Base-by-base conservation (phyloP, 192 early-diverging fungal genomes). In the Podochytrium sp. region DNA sequence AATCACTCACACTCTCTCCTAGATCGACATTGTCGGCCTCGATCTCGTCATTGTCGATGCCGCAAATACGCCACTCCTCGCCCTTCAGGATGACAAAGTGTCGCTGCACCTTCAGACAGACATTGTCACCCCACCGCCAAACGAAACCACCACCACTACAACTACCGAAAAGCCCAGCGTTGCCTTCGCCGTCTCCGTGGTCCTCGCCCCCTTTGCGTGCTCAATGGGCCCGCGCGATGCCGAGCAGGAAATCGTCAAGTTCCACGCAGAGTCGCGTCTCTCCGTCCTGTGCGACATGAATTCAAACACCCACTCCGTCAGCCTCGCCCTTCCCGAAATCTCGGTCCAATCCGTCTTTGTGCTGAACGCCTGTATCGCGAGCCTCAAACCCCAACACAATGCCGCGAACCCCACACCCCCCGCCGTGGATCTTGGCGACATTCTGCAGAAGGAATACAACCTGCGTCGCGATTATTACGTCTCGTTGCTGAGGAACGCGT, bases 401-500 rank as follows among this genome's bases (percentile, higher is more conserved):
- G 12, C 25, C 30, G 12, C 52, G 23, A 55, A 55, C 20, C 16
- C 7, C 12, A 7, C 52, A 7, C 23, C 23, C 7, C 7, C 10
- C 7, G 10, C 12, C 52, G 52, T 27, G 23, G 20, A 10, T 56
- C 32, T 71, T 56, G 41, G 29, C 0, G 66, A 51, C 3, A 12
- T 69, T 18, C 33, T 69, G 34, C 29, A 51, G 25, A 25, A 3
- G 2, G 69, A 71, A 60, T 71, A 71, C 37, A 18, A 7, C 18
- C 20, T 25, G 38, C 37, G 49, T 2, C 58, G 60, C 29, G 69
- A 71, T 23, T 71, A 42, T 39, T 71, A 71, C 37, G 47, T 71
- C n/a, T 71, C 69, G 5, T 32, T 71, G 33, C 33, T 71, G 18
- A 32, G 69, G n/a, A 47, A 71, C 23, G n/a, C 69, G 20, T 71